These are phyloP conservation scores for Jamesozyma jinghongensis DNA, from an alignment of 805 yeast species.

Conservation along the genomic window DNA sequence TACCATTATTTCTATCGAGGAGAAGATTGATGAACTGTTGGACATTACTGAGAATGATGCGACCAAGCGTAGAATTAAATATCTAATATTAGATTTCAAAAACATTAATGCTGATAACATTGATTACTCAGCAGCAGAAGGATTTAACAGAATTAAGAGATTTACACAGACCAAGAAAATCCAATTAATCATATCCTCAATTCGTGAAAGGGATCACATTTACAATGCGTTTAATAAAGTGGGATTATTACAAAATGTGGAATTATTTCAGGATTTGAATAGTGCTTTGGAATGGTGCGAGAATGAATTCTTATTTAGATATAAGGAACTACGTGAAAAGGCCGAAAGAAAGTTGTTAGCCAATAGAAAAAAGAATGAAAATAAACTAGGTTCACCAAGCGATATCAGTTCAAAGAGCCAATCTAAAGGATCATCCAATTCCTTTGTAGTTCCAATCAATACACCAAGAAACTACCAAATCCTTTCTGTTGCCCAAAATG, in stretches of 20 bases:
- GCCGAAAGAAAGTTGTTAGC: constrained; percentile 10
- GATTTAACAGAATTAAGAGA: constrained; percentile 78
- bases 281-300: constrained; percentile 96
- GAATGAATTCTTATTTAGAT: constrained; percentile 58
- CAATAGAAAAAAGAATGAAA: background rate
- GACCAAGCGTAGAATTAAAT: constrained; percentile 55
- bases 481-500: constrained; percentile 33
- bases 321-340: constrained; percentile 29
- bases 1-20: constrained; percentile 86
- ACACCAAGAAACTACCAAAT: constrained; percentile 37
- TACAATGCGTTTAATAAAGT: constrained; percentile 72
- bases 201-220: constrained; percentile 54
- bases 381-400: background rate
- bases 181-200: constrained; percentile 70
- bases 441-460: constrained; percentile 20
- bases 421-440: background rate
- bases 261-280: constrained; percentile 68
- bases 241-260: constrained; percentile 57
- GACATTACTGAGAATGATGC: constrained; percentile 38
- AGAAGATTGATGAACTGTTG: constrained; percentile 54
- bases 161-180: constrained; percentile 61
- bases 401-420: background rate
- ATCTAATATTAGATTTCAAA: constrained; percentile 75
- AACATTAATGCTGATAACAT: constrained; percentile 60
- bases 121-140: constrained; percentile 95